Conservation (phyloP, 2,329 filamentous ascomycete species). For the Colletotrichum caudatum region DNA sequence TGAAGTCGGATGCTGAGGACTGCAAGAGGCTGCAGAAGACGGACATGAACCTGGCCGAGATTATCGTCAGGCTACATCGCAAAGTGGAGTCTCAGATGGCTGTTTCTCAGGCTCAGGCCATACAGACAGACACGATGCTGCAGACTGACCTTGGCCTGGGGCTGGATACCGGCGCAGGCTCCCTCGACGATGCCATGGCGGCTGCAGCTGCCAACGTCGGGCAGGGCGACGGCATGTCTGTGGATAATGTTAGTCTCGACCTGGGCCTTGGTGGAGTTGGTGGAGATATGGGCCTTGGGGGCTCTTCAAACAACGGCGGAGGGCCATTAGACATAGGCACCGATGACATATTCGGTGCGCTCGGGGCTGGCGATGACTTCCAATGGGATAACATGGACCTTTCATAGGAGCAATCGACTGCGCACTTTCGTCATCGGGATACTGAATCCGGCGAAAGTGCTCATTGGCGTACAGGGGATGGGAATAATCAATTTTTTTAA, state of each 20-base stretch:
- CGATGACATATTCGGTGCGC: constrained; percentile 53
- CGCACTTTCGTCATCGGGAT: not conserved
- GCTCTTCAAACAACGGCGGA: constrained; percentile 49
- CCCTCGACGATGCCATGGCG: constrained; percentile 58
- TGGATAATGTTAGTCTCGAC: constrained; percentile 60
- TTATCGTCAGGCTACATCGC: constrained; percentile 71
- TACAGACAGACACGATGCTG: constrained; percentile 56
- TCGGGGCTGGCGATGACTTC: constrained; percentile 60
- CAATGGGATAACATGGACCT: constrained; percentile 55
- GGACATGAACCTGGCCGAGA: constrained; percentile 70
- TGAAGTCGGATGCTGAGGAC: constrained; percentile 69
- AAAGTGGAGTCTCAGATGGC: constrained; percentile 75
- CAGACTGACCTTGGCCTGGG: constrained; percentile 57
- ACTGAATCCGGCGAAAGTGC: not conserved
- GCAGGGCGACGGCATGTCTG: constrained; percentile 54
- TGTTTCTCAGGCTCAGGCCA: constrained; percentile 49
- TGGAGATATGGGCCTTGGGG: constrained; percentile 54
- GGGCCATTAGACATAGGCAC: constrained; percentile 54
- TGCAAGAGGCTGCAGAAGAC: constrained; percentile 67
- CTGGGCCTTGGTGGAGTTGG: constrained; percentile 55
- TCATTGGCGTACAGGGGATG: not conserved
- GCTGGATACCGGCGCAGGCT: constrained; percentile 49
- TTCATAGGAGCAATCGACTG: constrained; percentile 7
- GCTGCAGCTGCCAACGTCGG: constrained; percentile 51
- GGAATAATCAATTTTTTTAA: not conserved